A percentile compares a stretch with the other conserved stretches of the same genome.
Conservation (phyloP, 2,329 filamentous ascomycete species). For the Microdochium bolleyi region DNA sequence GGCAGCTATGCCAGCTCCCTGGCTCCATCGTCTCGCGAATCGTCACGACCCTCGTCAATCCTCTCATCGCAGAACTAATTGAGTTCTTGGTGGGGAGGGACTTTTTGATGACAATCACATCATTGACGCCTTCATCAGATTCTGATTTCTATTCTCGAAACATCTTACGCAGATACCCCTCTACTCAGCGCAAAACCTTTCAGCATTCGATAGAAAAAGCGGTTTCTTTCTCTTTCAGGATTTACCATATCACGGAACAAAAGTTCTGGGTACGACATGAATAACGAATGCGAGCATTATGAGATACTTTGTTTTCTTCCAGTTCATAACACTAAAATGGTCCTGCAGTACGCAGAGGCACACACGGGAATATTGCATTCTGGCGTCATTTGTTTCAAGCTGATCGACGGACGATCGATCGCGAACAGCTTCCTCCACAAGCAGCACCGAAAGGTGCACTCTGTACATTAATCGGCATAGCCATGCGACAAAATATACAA, state of each 20-base stretch:
- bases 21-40: not conserved
- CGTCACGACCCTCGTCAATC: not conserved
- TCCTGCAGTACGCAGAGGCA: too few species aligned
- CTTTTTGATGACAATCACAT: not conserved
- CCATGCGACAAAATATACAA: too few species aligned
- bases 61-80: not conserved
- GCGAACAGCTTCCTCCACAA: too few species aligned
- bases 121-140: not conserved
- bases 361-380: too few species aligned
- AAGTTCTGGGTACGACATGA: too few species aligned
- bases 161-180: not conserved
- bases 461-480: too few species aligned
- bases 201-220: not conserved
- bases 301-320: too few species aligned
- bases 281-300: too few species aligned
- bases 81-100: not conserved
- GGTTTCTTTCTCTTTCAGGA: not conserved
- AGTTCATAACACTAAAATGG: too few species aligned
- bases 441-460: too few species aligned
- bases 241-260: not conserved
- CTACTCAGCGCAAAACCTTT: not conserved
- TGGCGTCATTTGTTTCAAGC: too few species aligned
- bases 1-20: not conserved
- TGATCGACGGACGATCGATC: too few species aligned
- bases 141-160: not conserved